A percentile compares a stretch with the other conserved stretches of the same genome.
These are phyloP conservation scores for Boletus reticuloceps DNA, from an alignment of 768 basidiomycete species.

Conservation along the genomic window DNA sequence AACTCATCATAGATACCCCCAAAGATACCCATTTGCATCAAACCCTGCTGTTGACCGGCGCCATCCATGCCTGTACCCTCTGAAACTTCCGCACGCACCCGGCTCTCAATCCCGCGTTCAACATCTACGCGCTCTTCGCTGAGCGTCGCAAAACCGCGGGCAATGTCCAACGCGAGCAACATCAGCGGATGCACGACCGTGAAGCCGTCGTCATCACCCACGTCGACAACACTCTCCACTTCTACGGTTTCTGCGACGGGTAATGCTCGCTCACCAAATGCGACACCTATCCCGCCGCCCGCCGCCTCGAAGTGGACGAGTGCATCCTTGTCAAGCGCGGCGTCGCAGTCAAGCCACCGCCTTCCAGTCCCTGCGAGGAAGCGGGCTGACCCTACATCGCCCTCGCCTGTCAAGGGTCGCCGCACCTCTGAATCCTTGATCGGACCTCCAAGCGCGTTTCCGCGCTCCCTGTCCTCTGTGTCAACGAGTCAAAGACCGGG, in stretches of 20 bases:
- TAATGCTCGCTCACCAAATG: conserved; percentile 45
- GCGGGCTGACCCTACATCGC: conserved; percentile 28
- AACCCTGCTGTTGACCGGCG: not conserved
- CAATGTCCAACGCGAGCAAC: conserved; percentile 49
- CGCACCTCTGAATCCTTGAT: conserved; percentile 22
- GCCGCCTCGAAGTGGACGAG: conserved; percentile 37
- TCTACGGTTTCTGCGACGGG: conserved; percentile 19
- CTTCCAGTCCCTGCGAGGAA: conserved; percentile 37
- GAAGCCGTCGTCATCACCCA: conserved; percentile 31
- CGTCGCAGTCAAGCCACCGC: conserved; percentile 34
- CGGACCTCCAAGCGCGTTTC: conserved; percentile 28
- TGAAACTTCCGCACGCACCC: conserved; percentile 49
- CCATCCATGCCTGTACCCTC: conserved; percentile 40
- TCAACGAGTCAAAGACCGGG: conserved; percentile 14
- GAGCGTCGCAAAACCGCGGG: conserved; percentile 48
- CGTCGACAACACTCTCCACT: conserved; percentile 26
- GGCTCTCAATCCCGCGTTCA: conserved; percentile 40
- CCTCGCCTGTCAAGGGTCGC: conserved; percentile 27
- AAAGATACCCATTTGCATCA: conserved; percentile 14
- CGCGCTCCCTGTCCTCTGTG: conserved; percentile 16
- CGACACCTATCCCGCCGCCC: conserved; percentile 44
- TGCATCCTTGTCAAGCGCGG: conserved; percentile 37
- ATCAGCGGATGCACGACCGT: conserved; percentile 52
- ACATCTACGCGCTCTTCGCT: conserved; percentile 42
- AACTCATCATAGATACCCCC: conserved; percentile 10